Evolutionary conservation across 257 asterid species (phyloP), one percentile per base, ranked within the genome.

Genomic region (Osmanthus fragrans): DNA sequence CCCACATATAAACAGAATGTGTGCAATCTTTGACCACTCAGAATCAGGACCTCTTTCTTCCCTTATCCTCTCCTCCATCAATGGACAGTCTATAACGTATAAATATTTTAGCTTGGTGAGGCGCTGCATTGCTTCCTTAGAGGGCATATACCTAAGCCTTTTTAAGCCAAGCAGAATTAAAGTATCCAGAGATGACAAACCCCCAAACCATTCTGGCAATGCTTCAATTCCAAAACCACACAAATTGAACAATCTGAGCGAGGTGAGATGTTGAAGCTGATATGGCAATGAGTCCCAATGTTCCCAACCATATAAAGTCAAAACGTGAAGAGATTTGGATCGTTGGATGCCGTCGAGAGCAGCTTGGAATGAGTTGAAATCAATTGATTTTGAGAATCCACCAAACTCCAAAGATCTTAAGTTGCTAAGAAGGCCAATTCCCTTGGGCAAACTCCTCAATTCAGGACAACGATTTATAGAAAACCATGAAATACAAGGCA

Each of bases 1-100:
- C n/a, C n/a, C n/a, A n/a, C n/a, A n/a, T n/a, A n/a, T n/a, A n/a
- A n/a, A n/a, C n/a, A n/a, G n/a, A n/a, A n/a, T n/a, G 13, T 40
- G 39, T 11, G 56, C 33, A 74, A 74, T 74, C 19, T 74, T 56
- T 9, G 71, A 25, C 77, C 77, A 74, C 45, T 74, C 77, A 32
- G 58, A 72, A 47, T 72, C 15, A 72, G 40, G 30, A 12, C 23
- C 34, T 23, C 56, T 11, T 27, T 9, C 36, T 36, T 27, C 23
- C 3, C 30, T 16, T 70, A 56, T 45, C 34, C 51, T 49, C 11
- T 51, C 71, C 21, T 37, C 8, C 12, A 77, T 45, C 2, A n/a
- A 7, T 13, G 81, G 77, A 30, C 81, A 78, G 1, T 6, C 9
- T 2, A 1, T 7, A 73, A 5, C 4, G 4, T 1, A 1, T n/a